phyloP scores from a whole-genome alignment of 768 basidiomycete genomes.

The Macrolepiota fuliginosa region DNA sequence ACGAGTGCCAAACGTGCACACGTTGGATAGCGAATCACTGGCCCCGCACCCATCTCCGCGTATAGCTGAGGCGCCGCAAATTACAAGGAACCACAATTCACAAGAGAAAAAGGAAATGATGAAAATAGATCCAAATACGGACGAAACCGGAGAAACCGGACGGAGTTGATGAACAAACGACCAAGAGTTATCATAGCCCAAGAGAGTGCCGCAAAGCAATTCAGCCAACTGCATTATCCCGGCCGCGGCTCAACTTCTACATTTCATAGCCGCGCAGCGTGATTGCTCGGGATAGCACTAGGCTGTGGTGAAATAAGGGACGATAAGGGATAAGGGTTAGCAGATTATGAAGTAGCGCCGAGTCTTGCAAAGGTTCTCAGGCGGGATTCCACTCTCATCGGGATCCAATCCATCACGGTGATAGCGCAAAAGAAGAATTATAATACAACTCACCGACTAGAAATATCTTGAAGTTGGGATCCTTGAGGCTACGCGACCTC shows the following conservation, averaged over 20 bases:
- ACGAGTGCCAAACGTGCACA: neutral
- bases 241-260: conserved; percentile 2
- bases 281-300: neutral
- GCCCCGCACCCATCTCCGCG: conserved; percentile 2
- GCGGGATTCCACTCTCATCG: conserved; percentile 4
- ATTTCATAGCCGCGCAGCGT: neutral
- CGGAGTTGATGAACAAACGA: neutral
- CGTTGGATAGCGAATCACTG: neutral
- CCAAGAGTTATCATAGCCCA: neutral
- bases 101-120: neutral
- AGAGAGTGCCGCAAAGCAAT: neutral
- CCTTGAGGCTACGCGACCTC: conserved; percentile 55
- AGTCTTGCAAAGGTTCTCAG: neutral
- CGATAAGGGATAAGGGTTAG: neutral
- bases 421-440: conserved; percentile 7
- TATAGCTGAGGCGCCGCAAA: neutral
- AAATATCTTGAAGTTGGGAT: conserved; percentile 66
- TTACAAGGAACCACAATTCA: neutral
- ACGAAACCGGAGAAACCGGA: conserved; percentile 2
- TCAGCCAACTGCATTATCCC: neutral
- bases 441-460: conserved; percentile 52
- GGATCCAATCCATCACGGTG: neutral
- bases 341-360: neutral
- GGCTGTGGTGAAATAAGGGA: neutral
- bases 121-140: conserved; percentile 1